These are phyloP conservation scores for Jackrogersella multiformis DNA, from an alignment of 495 filamentous ascomycete species.

Conservation along the genomic window DNA sequence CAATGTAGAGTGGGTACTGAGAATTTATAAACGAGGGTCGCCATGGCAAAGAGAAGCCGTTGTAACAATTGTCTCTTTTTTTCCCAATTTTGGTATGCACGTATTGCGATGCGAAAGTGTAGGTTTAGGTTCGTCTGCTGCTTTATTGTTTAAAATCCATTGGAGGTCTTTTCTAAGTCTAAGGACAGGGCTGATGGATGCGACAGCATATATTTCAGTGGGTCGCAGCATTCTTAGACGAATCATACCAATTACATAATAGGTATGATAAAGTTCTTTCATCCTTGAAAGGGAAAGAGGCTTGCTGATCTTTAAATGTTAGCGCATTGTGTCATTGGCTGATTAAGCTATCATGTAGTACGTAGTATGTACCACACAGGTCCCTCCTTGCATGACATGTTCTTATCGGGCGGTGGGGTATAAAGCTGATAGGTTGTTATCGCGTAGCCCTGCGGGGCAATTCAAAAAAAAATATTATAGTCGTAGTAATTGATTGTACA, in stretches of 20 bases:
- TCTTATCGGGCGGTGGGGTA: no score
- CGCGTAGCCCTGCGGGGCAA: conserved; percentile 22
- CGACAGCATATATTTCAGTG: conserved; percentile 19
- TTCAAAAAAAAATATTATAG: conserved; percentile 11
- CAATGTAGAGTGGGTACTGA: conserved; percentile 12
- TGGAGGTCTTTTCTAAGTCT: no score
- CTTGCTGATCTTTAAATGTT: background rate
- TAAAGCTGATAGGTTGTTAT: background rate
- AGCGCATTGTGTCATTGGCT: background rate
- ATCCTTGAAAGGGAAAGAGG: background rate
- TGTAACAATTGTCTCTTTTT: background rate
- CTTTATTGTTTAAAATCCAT: no score
- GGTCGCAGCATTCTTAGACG: background rate
- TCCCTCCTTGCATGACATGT: background rate
- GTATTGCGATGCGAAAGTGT: conserved; percentile 23
- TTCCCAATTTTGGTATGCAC: conserved; percentile 1
- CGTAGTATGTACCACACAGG: background rate
- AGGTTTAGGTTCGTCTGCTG: background rate
- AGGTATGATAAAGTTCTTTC: no score
- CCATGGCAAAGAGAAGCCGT: conserved; percentile 29
- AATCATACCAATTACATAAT: conserved; percentile 6
- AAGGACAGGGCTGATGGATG: conserved; percentile 34
- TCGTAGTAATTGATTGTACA: no score
- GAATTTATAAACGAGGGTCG: conserved; percentile 10
- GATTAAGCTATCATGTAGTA: no score